Conservation (phyloP, 129 eudicot species). For the Flaveria ramosissima region DNA sequence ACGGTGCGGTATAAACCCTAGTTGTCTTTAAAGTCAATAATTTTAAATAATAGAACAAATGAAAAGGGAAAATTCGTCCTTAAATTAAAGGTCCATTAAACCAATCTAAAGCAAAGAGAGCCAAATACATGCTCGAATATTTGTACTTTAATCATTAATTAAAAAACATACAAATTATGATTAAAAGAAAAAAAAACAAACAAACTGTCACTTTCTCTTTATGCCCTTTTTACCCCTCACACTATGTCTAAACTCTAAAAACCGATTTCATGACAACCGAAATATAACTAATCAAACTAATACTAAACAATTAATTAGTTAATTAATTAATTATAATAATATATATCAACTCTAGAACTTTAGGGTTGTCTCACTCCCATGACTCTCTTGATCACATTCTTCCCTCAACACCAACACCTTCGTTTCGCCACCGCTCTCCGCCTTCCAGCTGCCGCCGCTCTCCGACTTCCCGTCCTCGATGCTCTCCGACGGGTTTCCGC, state of each 20-base stretch:
- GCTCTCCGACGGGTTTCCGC: conserved; percentile 79
- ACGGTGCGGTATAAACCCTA: too few relatives aligned
- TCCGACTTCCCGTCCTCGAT: conserved; percentile 91
- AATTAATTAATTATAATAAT: background rate
- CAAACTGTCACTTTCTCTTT: conserved; percentile 47
- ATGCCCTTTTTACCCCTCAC: conserved; percentile 54
- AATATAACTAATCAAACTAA: conserved; percentile 23
- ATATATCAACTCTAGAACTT: conserved; percentile 50
- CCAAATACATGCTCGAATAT: conserved; percentile 42
- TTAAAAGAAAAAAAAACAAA: conserved; percentile 31
- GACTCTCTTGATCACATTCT: conserved; percentile 73
- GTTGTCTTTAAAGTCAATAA: background rate
- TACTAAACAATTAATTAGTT: background rate
- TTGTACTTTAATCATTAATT: conserved; percentile 43
- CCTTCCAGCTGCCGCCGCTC: conserved; percentile 84
- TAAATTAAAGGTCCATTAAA: conserved; percentile 10
- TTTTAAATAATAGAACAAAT: background rate
- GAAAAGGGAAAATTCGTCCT: conserved; percentile 41
- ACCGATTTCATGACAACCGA: conserved; percentile 4
- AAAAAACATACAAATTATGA: conserved; percentile 45
- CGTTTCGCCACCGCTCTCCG: conserved; percentile 72
- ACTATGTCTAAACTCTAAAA: conserved; percentile 36
- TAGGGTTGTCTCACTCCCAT: conserved; percentile 67
- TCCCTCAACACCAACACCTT: conserved; percentile 54
- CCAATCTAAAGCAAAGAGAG: conserved; percentile 29